Percentiles rank a stretch among this genome's conserved stretches.
Conservation (phyloP, 176 grass and related monocot species). For the bread wheat (Triticum aestivum) region DNA sequence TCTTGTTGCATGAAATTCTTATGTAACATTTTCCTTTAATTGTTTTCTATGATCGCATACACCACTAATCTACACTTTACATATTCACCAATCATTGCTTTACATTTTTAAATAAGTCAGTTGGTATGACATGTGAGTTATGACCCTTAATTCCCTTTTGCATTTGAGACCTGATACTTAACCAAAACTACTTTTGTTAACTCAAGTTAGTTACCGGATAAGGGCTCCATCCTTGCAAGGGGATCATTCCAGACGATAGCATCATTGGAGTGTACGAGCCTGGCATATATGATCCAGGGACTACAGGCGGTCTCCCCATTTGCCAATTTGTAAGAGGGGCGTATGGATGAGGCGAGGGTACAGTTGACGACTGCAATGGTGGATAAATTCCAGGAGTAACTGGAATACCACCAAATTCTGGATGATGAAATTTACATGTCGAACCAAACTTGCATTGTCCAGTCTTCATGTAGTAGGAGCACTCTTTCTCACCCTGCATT, state of each 20-base stretch:
- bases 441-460: conserved; percentile 87
- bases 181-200: conserved; percentile 2
- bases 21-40: neutral
- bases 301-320: conserved; percentile 64
- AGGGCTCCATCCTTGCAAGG: conserved; percentile 85
- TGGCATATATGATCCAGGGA: conserved; percentile 66
- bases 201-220: conserved; percentile 61
- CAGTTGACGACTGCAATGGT: conserved; percentile 51
- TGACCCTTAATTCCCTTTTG: conserved; percentile 18
- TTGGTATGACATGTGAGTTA: neutral
- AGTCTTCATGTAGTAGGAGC: conserved; percentile 96
- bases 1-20: neutral
- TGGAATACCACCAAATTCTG: conserved; percentile 53
- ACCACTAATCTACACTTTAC: conserved; percentile 5
- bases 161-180: neutral
- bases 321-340: conserved; percentile 65
- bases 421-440: conserved; percentile 94
- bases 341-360: conserved; percentile 62
- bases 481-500: conserved; percentile 95
- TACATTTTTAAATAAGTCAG: conserved; percentile 1
- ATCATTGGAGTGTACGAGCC: conserved; percentile 73
- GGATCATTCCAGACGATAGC: conserved; percentile 75
- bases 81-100: conserved; percentile 11
- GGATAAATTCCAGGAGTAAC: conserved; percentile 65
- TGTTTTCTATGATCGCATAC: neutral